A percentile compares a stretch with the other conserved stretches of the same genome.
These are phyloP conservation scores for Mycena venus DNA, from an alignment of 768 basidiomycete species.

Conservation along the genomic window DNA sequence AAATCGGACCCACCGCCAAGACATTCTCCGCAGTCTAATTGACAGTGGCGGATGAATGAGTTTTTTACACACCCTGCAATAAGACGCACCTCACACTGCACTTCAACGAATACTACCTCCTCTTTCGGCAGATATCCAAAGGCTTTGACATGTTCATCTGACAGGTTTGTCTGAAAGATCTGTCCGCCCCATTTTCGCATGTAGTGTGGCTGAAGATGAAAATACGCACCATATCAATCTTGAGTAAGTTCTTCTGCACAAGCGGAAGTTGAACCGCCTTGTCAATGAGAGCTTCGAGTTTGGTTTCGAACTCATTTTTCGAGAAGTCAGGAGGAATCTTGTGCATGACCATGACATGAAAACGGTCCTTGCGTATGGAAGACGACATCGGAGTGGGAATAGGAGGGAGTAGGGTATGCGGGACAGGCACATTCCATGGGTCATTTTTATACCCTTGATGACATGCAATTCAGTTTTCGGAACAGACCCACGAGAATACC, in stretches of 20 bases:
- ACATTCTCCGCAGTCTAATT: not conserved
- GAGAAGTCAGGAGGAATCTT: not conserved
- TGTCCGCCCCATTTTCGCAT: not conserved
- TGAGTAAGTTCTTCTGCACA: not conserved
- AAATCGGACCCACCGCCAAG: not conserved
- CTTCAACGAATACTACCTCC: not conserved
- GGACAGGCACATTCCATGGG: no score
- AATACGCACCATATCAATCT: not conserved
- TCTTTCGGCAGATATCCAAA: not conserved
- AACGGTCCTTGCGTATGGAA: not conserved
- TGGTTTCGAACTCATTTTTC: not conserved
- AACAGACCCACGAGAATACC: no score
- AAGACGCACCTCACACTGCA: not conserved
- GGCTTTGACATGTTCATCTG: not conserved
- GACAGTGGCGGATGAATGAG: not conserved
- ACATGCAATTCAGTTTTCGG: no score
- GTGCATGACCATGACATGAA: not conserved
- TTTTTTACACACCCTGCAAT: not conserved
- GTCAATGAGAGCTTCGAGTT: not conserved
- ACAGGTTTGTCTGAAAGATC: not conserved
- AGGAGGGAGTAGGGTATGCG: no score
- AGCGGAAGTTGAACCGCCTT: not conserved
- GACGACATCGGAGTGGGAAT: not conserved
- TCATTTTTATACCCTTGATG: no score
- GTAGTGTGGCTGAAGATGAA: not conserved